Conservation (phyloP, 345 rosid genomes). For the Pistacia vera region DNA sequence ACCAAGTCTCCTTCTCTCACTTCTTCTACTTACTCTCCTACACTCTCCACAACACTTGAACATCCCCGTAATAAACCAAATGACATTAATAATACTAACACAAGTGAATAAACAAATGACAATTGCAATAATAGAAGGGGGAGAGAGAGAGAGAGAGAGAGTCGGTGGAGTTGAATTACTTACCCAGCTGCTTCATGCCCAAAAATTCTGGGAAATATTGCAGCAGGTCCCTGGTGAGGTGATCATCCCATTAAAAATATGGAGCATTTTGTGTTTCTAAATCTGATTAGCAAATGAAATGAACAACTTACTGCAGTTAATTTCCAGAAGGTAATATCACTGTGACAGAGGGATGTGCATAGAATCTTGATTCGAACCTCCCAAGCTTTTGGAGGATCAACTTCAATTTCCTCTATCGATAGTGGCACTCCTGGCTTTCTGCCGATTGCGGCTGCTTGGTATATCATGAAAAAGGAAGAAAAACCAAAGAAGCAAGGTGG, state of each 20-base stretch:
- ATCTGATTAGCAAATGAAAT: background rate
- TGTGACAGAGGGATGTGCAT: slow-evolving; percentile 75
- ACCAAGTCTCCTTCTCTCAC: slow-evolving; percentile 59
- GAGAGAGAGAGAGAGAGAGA: background rate
- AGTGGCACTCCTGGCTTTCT: slow-evolving; percentile 52
- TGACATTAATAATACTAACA: too few relatives aligned
- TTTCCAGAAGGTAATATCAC: slow-evolving; percentile 58
- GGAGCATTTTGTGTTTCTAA: background rate
- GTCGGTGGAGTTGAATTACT: slow-evolving; percentile 28
- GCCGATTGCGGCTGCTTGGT: slow-evolving; percentile 59
- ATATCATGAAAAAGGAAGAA: background rate
- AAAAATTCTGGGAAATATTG: background rate
- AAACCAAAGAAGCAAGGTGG: too few relatives aligned
- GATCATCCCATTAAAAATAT: background rate
- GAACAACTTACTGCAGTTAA: slow-evolving; percentile 33
- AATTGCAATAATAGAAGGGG: too few relatives aligned
- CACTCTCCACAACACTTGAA: slow-evolving; percentile 66
- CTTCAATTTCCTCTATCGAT: slow-evolving; percentile 61
- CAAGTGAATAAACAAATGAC: too few relatives aligned
- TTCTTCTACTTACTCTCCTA: slow-evolving; percentile 60
- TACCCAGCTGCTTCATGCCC: slow-evolving; percentile 88
- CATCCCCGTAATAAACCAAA: background rate
- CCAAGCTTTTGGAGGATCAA: slow-evolving; percentile 69
- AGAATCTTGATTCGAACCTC: slow-evolving; percentile 73
- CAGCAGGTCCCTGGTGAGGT: slow-evolving; percentile 39